Evolutionary conservation across 495 filamentous ascomycete species (phyloP).

Genomic region (Penicillium soppii): DNA sequence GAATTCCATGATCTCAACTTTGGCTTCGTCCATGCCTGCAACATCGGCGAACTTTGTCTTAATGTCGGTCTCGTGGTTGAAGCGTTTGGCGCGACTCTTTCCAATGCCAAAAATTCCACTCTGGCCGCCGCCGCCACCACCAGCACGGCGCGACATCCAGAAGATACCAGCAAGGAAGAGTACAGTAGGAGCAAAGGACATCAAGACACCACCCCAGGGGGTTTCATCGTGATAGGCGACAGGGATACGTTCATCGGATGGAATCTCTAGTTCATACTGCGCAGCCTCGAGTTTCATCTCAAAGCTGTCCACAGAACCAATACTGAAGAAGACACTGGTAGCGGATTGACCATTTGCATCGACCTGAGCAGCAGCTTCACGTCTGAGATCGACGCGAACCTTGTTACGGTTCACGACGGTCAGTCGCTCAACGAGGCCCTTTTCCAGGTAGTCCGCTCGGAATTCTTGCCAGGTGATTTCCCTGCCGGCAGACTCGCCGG

Average conservation of each 20-base stretch:
- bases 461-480: conserved; percentile 99
- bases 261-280: conserved; percentile 82
- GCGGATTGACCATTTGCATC: conserved; percentile 71
- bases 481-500: conserved; percentile 59
- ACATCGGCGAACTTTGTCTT: conserved; percentile 97
- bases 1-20: conserved; percentile 98
- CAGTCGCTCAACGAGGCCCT: conserved; percentile 91
- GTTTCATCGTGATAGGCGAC: conserved; percentile 81
- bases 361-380: conserved; percentile 70
- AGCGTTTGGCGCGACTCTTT: conserved; percentile 91
- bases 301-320: conserved; percentile 91
- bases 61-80: conserved; percentile 94
- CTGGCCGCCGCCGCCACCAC: conserved; percentile 61
- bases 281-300: conserved; percentile 84
- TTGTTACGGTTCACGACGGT: conserved; percentile 70
- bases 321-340: conserved; percentile 90
- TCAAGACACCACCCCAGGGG: conserved; percentile 58
- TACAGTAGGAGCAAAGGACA: conserved; percentile 84
- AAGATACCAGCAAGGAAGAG: conserved; percentile 78
- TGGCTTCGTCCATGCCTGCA: conserved; percentile 98
- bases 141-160: conserved; percentile 68
- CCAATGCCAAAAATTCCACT: conserved; percentile 91
- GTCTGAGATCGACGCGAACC: conserved; percentile 82
- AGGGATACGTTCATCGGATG: conserved; percentile 80
- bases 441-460: conserved; percentile 85